Evolutionary conservation across 163 green algal genomes (phyloP).

Genomic region (Scenedesmus sp.): DNA sequence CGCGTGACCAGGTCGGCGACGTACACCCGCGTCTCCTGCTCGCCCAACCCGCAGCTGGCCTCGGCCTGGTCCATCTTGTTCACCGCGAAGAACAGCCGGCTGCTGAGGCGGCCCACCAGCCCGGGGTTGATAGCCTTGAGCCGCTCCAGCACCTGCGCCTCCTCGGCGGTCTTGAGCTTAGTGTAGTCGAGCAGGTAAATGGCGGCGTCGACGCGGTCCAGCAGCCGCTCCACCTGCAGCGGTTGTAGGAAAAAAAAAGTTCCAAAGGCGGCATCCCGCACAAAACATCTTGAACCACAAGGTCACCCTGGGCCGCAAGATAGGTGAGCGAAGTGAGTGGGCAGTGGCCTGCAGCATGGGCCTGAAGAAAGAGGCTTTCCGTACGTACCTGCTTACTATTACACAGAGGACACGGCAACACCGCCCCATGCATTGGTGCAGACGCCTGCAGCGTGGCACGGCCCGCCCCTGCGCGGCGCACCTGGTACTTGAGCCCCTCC

Average conservation of each 20-base stretch:
- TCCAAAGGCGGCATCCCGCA: neutral
- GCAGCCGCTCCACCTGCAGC: slow-evolving; percentile 80
- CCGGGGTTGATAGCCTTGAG: slow-evolving; percentile 77
- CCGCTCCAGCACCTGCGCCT: slow-evolving; percentile 71
- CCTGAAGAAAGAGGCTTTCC: no score
- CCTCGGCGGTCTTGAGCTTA: slow-evolving; percentile 88
- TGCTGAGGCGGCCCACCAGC: slow-evolving; percentile 74
- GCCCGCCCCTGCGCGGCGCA: slow-evolving; percentile 33
- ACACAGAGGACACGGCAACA: no score
- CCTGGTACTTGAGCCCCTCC: slow-evolving; percentile 76
- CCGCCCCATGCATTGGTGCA: neutral
- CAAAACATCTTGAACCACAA: no score
- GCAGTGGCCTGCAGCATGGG: no score
- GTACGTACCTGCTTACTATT: no score
- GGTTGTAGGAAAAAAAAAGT: neutral
- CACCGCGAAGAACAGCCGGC: slow-evolving; percentile 83
- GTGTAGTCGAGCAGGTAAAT: slow-evolving; percentile 90
- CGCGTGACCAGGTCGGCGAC: slow-evolving; percentile 80
- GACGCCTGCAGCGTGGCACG: no score
- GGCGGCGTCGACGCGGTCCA: slow-evolving; percentile 79
- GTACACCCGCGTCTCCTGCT: slow-evolving; percentile 78
- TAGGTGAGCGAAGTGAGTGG: no score
- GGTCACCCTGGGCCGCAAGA: no score
- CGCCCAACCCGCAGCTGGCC: slow-evolving; percentile 69
- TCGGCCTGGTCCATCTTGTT: slow-evolving; percentile 77